Evolutionary conservation across 2,329 filamentous ascomycete genomes (phyloP).

Genomic region (Lachnellula occidentalis): DNA sequence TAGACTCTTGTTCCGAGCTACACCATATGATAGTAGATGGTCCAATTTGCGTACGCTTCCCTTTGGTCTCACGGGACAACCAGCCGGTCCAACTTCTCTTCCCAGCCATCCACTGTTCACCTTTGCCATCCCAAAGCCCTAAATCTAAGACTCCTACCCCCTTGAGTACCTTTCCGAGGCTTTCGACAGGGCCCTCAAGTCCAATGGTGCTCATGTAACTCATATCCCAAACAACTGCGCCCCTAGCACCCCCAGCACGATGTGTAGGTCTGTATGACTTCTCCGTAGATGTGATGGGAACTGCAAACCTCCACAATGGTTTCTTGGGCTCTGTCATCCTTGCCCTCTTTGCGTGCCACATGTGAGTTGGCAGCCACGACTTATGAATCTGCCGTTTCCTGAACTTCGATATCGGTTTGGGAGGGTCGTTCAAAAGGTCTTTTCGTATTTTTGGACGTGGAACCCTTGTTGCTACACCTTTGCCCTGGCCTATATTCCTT

Average conservation of each 20-base stretch:
- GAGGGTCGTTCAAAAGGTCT: slow-evolving; percentile 61
- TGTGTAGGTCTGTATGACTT: slow-evolving; percentile 89
- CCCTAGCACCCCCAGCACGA: slow-evolving; percentile 67
- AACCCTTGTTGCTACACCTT: slow-evolving; percentile 35
- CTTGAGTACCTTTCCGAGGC: slow-evolving; percentile 61
- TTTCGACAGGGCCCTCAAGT: slow-evolving; percentile 60
- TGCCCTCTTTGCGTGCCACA: slow-evolving; percentile 89
- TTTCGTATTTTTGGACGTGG: slow-evolving; percentile 63
- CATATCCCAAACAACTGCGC: slow-evolving; percentile 84
- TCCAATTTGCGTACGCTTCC: slow-evolving; percentile 54
- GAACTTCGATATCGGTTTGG: slow-evolving; percentile 61
- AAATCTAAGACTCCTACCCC: slow-evolving; percentile 57
- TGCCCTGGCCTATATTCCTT: slow-evolving; percentile 29
- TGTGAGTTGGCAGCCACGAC: slow-evolving; percentile 90
- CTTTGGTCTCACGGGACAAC: slow-evolving; percentile 51
- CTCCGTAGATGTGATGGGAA: slow-evolving; percentile 79
- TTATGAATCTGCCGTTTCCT: slow-evolving; percentile 82
- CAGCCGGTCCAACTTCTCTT: slow-evolving; percentile 53
- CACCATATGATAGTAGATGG: slow-evolving; percentile 75
- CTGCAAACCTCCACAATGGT: slow-evolving; percentile 83
- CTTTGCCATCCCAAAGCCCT: slow-evolving; percentile 56
- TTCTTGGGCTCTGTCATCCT: slow-evolving; percentile 76
- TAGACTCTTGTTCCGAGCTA: slow-evolving; percentile 20
- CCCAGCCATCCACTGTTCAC: slow-evolving; percentile 65
- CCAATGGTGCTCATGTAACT: slow-evolving; percentile 89